Base-by-base conservation (phyloP, 192 early-diverging fungal genomes). In the Backusella tarrabulga region DNA sequence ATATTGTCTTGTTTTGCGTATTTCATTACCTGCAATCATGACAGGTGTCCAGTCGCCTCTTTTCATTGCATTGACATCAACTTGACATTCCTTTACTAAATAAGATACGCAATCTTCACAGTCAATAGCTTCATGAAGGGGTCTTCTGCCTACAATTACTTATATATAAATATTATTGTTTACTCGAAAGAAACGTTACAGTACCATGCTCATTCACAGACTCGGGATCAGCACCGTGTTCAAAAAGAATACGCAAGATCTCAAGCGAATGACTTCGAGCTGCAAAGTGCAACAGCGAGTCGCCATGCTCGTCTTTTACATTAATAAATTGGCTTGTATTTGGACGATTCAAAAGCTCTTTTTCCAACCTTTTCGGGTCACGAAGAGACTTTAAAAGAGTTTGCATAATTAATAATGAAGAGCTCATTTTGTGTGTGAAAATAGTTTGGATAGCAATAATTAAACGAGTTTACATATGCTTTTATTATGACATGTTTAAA, bases 51-150 rank as follows among this genome's bases (percentile, higher is more conserved):
- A 86, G 34, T 80, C 85, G 7, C 83, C 85, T 54, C 80, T 44
- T 75, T 86, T 86, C 66, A 84, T 81, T 34, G 83, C 83, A 76
- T 86, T 74, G 14, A 82, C 71, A 72, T 86, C 78, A n/a, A 84
- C 78, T 40, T 80, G 32, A 26, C 76, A 75, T 46, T 74, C 56
- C 12, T 72, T 34, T 19, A 81, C 67, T 29, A 86, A 66, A 75
- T 68, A 81, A 6, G 68, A 23, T 3, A 80, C 67, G 67, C 82
- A 80, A 1, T 74, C 76, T 34, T 50, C 66, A 68, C 42, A 38
- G 54, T 82, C 79, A 70, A 86, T 80, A 32, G 80, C 80, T 72
- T 86, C 85, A 34, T 86, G 83, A 14, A 86, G 52, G 34, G 85
- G 80, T 38, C 76, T 75, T 34, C 85, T 42, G 15, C 85, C 84